Conservation (phyloP, 192 early-diverging fungal genomes). For the Backusella morwellensis region DNA sequence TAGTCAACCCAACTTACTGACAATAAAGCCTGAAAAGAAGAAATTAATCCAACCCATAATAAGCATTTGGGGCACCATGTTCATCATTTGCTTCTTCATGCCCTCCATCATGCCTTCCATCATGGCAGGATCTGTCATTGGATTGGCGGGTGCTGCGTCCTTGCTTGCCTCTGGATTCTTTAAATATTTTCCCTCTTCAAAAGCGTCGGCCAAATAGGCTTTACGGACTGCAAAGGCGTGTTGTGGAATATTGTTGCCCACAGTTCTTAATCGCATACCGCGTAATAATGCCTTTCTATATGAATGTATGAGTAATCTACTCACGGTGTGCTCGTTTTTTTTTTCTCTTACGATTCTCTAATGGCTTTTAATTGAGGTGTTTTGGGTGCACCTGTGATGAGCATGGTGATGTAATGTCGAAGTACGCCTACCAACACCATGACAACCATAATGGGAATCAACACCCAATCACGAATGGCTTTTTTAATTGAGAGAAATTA, state of each 20-base stretch:
- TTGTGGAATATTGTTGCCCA: conserved; percentile 66
- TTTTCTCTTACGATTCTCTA: conserved; percentile 66
- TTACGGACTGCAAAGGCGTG: conserved; percentile 74
- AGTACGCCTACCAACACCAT: conserved; percentile 98
- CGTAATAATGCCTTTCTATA: conserved; percentile 72
- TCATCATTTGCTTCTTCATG: conserved; percentile 97
- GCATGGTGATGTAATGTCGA: conserved; percentile 86
- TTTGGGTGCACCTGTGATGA: conserved; percentile 84
- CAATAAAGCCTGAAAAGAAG: conserved; percentile 97
- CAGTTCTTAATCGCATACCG: conserved; percentile 64
- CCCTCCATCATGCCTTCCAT: conserved; percentile 98
- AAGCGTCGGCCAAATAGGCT: conserved; percentile 69
- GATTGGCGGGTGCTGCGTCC: conserved; percentile 62
- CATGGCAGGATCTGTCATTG: conserved; percentile 88
- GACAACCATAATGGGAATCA: conserved; percentile 95
- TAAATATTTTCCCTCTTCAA: conserved; percentile 79
- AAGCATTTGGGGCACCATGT: conserved; percentile 96
- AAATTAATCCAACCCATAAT: conserved; percentile 99
- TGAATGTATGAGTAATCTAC: neutral
- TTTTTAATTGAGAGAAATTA: neutral
- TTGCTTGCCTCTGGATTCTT: conserved; percentile 76
- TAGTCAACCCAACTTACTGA: conserved; percentile 59
- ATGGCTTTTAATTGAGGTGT: conserved; percentile 75
- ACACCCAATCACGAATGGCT: conserved; percentile 90
- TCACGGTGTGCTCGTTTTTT: no score